Evolutionary conservation across 176 grass and related monocot genomes (phyloP), one percentile per base, ranked within the genome.

Genomic region (Melocanna baccifera): DNA sequence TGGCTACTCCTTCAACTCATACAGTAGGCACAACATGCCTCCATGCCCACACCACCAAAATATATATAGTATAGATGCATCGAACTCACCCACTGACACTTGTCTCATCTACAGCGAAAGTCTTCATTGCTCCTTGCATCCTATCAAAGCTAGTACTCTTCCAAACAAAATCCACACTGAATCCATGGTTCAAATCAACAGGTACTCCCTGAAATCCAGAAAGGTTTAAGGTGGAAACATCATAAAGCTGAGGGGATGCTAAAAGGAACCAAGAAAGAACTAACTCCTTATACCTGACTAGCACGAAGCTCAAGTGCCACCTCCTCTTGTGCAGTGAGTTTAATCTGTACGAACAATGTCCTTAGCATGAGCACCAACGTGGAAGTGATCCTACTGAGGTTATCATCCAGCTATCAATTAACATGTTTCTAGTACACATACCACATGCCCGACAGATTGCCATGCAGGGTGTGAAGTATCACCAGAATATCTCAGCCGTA

Each of bases 111-210:
- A 99, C 91, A 79, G 97, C 97, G 53, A 99, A 99, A 69, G 88
- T 96, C 91, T 99, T 99, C 97, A 96, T 94, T 19, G 97, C 97
- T 56, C 93, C 94, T 91, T 99, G 97, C 97, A 99, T 99, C 77
- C 93, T 89, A 87, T 99, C 97, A 86, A 99, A 99, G 57, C 97
- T 99, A 57, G 97, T 99, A 91, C 97, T 99, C 75, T 99, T 99
- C 97, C 97, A 99, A 71, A 99, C 97, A 94, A 99, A 99, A 87
- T 99, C 97, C 61, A 99, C 93, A 75, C 91, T 99, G 63, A 99
- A 99, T 55, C 93, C 97, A 87, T 94, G 82, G 26, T 85, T 99
- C 84, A 96, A 65, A 84, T 99, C 97, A 76, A 91, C 81, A 74
- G 93, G 97, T 42, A 99, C 93, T 37, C 97, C 97, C 97, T 99